Base-by-base conservation (phyloP, 805 yeast species). In the Saccharomyces eubayanus region DNA sequence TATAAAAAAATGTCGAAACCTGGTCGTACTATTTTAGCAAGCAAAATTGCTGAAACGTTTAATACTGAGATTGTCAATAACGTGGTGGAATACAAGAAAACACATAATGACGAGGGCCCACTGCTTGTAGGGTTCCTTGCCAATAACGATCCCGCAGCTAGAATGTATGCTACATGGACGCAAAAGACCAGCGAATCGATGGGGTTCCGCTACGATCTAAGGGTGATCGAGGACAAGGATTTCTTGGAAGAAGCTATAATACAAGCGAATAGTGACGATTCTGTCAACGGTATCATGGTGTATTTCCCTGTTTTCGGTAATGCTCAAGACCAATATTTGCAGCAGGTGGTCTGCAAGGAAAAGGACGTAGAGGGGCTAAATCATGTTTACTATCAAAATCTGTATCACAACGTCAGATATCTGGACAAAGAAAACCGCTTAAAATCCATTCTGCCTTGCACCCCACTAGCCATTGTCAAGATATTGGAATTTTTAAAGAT, bases 221-320 rank as follows among this genome's bases (percentile, higher is more conserved):
- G 87, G 30, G 79, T 82, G 62, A 83, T 86, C 20, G 75, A 74
- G 20, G 80, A 79, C 60, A 89, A 87, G 67, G 96, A 94, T 60
- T 85, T 84, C 31, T 76, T 94, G 56, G 99, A 94, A 69, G 90
- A 84, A 60, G 84, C 82, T 31, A 82, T 94, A 56, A 79, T 90
- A 48, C 82, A 79, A 46, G 97, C 98, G 55, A 94, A 94, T 68
- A 74, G 76, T 29, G 92, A 91, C 64, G 81, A 78, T 53, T 61
- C 68, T 0, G 88, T 92, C 43, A 84, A 90, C 66, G 99, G 98
- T 27, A 94, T 94, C 60, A 90, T 94, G 87, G 92, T 94, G 14
- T 94, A 94, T 70, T 94, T 92, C 79, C 99, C 99, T 0, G 98
- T 94, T 2, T 94, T 89, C 71, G 97, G 96, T 2, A 88, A 89